phyloP scores from a whole-genome alignment of 225 moss, liverwort and hornwort species.

The Marchantia polymorpha region DNA sequence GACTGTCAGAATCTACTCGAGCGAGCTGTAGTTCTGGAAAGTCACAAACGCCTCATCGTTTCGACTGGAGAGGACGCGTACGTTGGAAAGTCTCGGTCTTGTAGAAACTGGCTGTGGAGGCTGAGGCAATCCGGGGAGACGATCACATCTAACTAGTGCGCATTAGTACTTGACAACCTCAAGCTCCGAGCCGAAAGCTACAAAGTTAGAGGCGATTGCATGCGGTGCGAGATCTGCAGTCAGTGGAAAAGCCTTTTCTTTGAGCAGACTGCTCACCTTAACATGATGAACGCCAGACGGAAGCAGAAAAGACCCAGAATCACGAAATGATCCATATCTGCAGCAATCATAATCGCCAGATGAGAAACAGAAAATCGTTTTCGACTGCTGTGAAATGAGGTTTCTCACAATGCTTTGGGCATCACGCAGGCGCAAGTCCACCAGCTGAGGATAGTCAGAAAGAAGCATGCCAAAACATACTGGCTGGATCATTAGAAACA shows the following conservation, averaged over 20 bases:
- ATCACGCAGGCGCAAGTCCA: neutral
- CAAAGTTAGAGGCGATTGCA: neutral
- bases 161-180: too few species aligned
- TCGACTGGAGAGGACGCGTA: neutral
- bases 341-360: neutral
- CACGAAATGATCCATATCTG: constrained; percentile 8
- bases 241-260: neutral
- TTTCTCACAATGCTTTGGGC: neutral
- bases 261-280: neutral
- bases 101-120: neutral
- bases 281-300: constrained; percentile 16
- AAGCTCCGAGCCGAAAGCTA: too few species aligned
- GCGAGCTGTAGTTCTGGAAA: too few species aligned
- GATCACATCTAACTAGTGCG: neutral
- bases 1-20: too few species aligned
- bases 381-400: neutral
- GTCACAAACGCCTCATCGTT: too few species aligned
- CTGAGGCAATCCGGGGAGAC: neutral
- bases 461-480: neutral
- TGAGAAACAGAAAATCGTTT: neutral
- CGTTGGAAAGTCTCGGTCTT: neutral
- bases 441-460: neutral
- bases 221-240: neutral
- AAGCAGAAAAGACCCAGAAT: constrained; percentile 15
- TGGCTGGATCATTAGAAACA: neutral